Evolutionary conservation across 2,329 filamentous ascomycete genomes (phyloP).

Genomic region (Mariannaea elegans): DNA sequence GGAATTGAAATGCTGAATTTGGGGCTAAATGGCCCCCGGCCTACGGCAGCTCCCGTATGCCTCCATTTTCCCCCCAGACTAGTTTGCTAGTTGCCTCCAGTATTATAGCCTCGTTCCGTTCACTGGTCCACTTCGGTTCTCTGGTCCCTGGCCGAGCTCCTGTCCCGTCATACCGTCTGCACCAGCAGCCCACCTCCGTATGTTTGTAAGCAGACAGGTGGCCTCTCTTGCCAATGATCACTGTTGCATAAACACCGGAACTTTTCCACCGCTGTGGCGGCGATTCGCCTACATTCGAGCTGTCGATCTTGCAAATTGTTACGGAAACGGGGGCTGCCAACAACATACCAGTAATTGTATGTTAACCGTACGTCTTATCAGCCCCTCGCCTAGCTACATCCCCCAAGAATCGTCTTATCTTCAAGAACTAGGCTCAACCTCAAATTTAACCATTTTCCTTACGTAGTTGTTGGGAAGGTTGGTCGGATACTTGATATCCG

Average conservation of each 20-base stretch:
- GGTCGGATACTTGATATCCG: background rate
- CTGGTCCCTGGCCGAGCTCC: background rate
- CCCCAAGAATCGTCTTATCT: background rate
- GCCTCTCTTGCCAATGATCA: background rate
- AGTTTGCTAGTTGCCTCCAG: background rate
- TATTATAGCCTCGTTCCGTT: conserved; percentile 1
- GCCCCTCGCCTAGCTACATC: too few relatives aligned
- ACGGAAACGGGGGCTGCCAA: too few relatives aligned
- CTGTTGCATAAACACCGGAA: background rate
- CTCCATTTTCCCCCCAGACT: background rate
- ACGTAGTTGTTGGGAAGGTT: background rate
- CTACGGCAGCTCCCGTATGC: conserved; percentile 18
- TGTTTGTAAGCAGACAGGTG: background rate
- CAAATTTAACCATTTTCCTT: background rate
- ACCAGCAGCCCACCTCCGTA: background rate
- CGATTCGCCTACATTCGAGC: background rate
- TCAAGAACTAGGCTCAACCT: background rate
- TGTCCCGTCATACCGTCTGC: background rate
- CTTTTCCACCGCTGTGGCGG: background rate
- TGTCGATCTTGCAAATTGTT: background rate
- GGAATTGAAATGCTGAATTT: conserved; percentile 1
- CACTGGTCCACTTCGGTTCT: background rate
- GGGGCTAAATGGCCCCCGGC: background rate
- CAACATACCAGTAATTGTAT: too few relatives aligned
- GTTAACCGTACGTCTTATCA: too few relatives aligned